phyloP scores from a whole-genome alignment of 805 yeast species.

The Myxozyma geophila region DNA sequence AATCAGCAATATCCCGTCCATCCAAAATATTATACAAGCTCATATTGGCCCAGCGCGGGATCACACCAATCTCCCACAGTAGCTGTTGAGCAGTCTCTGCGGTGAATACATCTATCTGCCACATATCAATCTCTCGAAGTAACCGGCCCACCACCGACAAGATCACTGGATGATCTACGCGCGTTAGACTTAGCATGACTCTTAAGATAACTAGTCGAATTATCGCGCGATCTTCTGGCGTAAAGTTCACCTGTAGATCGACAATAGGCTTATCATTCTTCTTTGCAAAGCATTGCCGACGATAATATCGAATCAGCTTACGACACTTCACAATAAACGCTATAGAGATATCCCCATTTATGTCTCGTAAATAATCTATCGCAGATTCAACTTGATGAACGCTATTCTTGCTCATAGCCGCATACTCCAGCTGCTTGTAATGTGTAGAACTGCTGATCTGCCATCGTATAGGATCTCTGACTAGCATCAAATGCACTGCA shows the following conservation, averaged over 20 bases:
- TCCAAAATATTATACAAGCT: constrained; percentile 4
- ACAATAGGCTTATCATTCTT: neutral
- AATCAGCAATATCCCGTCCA: constrained; percentile 9
- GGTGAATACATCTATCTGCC: constrained; percentile 8
- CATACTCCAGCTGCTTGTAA: constrained; percentile 18
- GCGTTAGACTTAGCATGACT: neutral
- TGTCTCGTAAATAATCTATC: constrained; percentile 16
- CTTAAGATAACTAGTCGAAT: constrained; percentile 19
- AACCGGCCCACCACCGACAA: constrained; percentile 23
- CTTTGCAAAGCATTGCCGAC: neutral
- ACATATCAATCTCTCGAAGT: constrained; percentile 22
- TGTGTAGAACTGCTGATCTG: constrained; percentile 7
- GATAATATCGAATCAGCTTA: constrained; percentile 11
- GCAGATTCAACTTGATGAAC: constrained; percentile 13
- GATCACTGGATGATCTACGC: constrained; percentile 3
- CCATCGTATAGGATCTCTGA: constrained; percentile 26
- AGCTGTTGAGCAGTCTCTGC: constrained; percentile 17
- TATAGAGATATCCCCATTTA: neutral
- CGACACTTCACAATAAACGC: constrained; percentile 19
- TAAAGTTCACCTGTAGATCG: constrained; percentile 6
- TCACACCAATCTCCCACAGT: constrained; percentile 37
- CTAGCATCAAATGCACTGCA: constrained; percentile 24
- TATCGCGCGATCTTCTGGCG: constrained; percentile 17
- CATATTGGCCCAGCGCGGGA: constrained; percentile 34
- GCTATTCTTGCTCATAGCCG: constrained; percentile 12